Base-by-base conservation (phyloP, 345 rosid species). In the Carallia pectinifolia region DNA sequence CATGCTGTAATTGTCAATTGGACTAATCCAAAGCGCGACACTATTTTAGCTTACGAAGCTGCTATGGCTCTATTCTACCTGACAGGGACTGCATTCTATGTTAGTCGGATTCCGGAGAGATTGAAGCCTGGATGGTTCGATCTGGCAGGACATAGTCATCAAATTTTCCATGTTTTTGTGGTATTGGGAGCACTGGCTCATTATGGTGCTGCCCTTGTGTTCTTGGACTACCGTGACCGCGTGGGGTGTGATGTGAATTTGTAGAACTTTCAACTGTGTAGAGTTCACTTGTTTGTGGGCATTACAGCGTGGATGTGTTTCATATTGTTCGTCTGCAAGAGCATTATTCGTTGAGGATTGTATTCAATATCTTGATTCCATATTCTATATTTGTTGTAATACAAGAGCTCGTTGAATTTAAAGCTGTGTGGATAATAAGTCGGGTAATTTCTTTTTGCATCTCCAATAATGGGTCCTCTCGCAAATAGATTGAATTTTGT, bases 161-260 rank as follows among this genome's bases (percentile, higher is more conserved):
- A 93, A 74, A 87, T 93, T 29, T 93, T 93, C 56, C 98, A 91
- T 77, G 86, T 91, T 12, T 77, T 93, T n/a, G 97, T 93, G 74
- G 69, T 93, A 71, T 68, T 88, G 77, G 97, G 97, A 56, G 98
- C 97, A 15, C 76, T 91, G 85, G 94, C 98, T 52, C 98, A 93
- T 73, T 93, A 93, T 67, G 90, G 85, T 33, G 91, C 98, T 19
- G 81, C 97, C 8, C 86, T 91, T 31, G 47, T 87, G 58, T 86
- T 93, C 69, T 76, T 93, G 82, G 94, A 88, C 61, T 89, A 94
- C 87, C 91, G 94, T 55, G 87, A 85, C 59, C 83, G 31, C 48
- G 74, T 79, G 29, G 85, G 95, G 48, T 93, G 98, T 58, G 71
- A 47, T 30, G 58, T 47, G 34, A 62, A 55, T 17, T 36, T 18